Evolutionary conservation across 2,329 filamentous ascomycete genomes (phyloP), one percentile per base, ranked within the genome.

Genomic region (Simplicillium aogashimaense): DNA sequence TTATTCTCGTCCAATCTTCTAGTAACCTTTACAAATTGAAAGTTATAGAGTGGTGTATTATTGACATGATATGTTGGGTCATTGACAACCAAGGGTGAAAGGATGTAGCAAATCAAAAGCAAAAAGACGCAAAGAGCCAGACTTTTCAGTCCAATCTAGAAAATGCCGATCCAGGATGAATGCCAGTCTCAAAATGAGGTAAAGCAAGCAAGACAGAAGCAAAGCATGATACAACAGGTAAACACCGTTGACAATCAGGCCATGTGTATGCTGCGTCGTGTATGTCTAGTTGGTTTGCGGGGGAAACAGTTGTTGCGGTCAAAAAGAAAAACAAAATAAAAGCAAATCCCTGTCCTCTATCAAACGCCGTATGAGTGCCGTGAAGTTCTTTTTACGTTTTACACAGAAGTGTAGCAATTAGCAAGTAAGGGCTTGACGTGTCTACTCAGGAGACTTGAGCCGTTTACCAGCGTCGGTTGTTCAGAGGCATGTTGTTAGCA

Each of bases 391-490:
- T 25, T 25, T 25, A 25, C 20, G 20, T 25, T 25, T 25, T 25
- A 25, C 20, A 25, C 20, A 25, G 5, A 9, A 25, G 20, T 25
- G 29, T 43, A 33, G 16, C 14, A 15, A 31, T 37, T 16, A 18
- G 18, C 12, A 11, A 6, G 8, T 17, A 12, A 17, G 13, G 33
- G 33, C 33, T 35, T 18, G 14, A 17, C 33, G 11, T 15, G 13
- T 15, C 33, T 18, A 18, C 15, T 45, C 34, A 37, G 37, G 38
- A 40, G 40, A 37, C 28, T 35, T 30, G 37, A 34, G 36, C 35
- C 40, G 40, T 53, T 63, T 68, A 74, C 70, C 70, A 74, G 47
- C 70, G 66, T 50, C 68, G 66, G 54, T 64, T 68, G 53, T 64
- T 60, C 29, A 74, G 55, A 40, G 70, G 69, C 53, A 67, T 56